These are phyloP conservation scores for Colletotrichum ledebouriae DNA, from an alignment of 2,329 filamentous ascomycete species.

Conservation along the genomic window DNA sequence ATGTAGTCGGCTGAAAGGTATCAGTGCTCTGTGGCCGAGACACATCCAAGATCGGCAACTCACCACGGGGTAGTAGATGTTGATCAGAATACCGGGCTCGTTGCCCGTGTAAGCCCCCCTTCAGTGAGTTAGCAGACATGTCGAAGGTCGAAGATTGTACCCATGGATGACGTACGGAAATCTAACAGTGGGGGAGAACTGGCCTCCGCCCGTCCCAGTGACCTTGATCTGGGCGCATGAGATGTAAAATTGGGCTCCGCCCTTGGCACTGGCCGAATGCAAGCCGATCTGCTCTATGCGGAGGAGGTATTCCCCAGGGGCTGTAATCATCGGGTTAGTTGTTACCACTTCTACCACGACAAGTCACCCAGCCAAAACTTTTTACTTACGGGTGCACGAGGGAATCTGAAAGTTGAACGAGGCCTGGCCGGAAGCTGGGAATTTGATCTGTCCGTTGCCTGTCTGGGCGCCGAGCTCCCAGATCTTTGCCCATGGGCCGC, in stretches of 20 bases:
- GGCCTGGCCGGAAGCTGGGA: slow-evolving; percentile 35
- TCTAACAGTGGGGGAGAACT: slow-evolving; percentile 34
- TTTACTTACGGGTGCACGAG: slow-evolving; percentile 37
- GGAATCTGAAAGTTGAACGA: slow-evolving; percentile 39
- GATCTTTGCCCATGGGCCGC: slow-evolving; percentile 38
- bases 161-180: slow-evolving; percentile 33
- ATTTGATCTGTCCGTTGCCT: slow-evolving; percentile 39
- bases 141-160: neutral
- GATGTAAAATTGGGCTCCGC: slow-evolving; percentile 56
- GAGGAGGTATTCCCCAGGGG: slow-evolving; percentile 50
- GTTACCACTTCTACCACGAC: too few relatives aligned
- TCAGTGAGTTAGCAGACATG: neutral
- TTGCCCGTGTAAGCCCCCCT: slow-evolving; percentile 36
- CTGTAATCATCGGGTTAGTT: neutral
- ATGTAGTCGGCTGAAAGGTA: slow-evolving; percentile 28
- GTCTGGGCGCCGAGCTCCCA: slow-evolving; percentile 35
- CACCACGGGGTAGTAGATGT: slow-evolving; percentile 41
- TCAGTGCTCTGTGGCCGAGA: neutral
- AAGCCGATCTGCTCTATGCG: slow-evolving; percentile 55
- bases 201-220: slow-evolving; percentile 31
- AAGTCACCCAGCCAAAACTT: neutral
- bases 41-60: slow-evolving; percentile 2
- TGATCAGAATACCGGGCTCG: slow-evolving; percentile 41
- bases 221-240: slow-evolving; percentile 53
- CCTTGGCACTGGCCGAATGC: slow-evolving; percentile 49